Conservation (phyloP, 2,329 filamentous ascomycete species). For the Aspergillus japonicus region DNA sequence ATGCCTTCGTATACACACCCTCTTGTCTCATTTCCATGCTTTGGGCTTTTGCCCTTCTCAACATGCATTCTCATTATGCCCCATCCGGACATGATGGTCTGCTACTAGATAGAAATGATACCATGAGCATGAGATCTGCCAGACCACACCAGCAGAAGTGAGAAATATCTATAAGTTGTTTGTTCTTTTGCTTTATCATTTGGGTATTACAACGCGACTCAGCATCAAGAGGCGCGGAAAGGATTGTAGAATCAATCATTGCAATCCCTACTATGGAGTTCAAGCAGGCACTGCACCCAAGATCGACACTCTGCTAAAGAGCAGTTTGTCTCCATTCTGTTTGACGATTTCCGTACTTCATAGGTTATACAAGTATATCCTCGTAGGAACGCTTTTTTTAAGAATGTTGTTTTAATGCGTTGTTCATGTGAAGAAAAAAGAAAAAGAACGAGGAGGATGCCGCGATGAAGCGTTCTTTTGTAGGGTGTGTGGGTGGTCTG, state of each 20-base stretch:
- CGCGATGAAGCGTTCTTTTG: conserved; percentile 5
- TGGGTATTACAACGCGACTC: background rate
- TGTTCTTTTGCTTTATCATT: no score
- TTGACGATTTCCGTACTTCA: conserved; percentile 60
- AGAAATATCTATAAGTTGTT: background rate
- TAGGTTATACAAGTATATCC: conserved; percentile 45
- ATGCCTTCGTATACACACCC: background rate
- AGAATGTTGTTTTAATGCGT: conserved; percentile 56
- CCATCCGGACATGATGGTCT: conserved; percentile 8
- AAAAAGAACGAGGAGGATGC: conserved; percentile 28
- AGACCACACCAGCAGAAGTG: background rate
- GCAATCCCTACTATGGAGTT: conserved; percentile 50
- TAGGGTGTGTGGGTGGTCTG: conserved; percentile 13
- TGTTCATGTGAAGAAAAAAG: conserved; percentile 52
- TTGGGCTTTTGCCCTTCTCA: background rate
- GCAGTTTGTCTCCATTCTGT: conserved; percentile 54
- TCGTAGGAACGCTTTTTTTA: conserved; percentile 58
- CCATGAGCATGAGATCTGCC: background rate
- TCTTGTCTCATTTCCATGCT: background rate
- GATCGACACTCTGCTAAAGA: conserved; percentile 47
- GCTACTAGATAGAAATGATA: conserved; percentile 5
- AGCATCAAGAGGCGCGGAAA: conserved; percentile 21
- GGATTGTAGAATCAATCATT: conserved; percentile 58
- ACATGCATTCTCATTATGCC: background rate
- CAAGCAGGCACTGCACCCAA: conserved; percentile 58